These are phyloP conservation scores for Curvularia spicifera DNA, from an alignment of 2,329 filamentous ascomycete species.

Conservation along the genomic window DNA sequence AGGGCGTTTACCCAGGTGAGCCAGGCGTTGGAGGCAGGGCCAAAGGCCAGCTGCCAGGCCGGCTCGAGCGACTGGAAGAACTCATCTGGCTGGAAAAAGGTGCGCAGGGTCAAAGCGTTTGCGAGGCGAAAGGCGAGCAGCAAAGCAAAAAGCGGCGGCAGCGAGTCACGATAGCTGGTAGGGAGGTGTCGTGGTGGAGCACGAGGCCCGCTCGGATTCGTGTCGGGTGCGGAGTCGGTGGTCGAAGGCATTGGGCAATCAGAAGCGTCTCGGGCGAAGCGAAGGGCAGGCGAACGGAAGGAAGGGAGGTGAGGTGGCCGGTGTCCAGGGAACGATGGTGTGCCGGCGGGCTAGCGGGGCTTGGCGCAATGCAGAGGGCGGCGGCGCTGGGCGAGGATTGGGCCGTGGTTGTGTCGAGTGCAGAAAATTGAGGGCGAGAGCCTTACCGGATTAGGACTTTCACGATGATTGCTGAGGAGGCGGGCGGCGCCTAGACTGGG, in stretches of 20 bases:
- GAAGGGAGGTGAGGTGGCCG: constrained; percentile 23
- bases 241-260: constrained; percentile 41
- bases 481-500: constrained; percentile 35
- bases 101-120: constrained; percentile 79
- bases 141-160: constrained; percentile 35
- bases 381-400: constrained; percentile 31
- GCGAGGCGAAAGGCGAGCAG: constrained; percentile 74
- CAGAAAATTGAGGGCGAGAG: constrained; percentile 35
- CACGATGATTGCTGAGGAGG: constrained; percentile 38
- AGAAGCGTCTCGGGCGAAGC: constrained; percentile 15
- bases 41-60: constrained; percentile 89
- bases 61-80: constrained; percentile 96
- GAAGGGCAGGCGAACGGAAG: constrained; percentile 25
- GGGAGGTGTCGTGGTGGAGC: constrained; percentile 26
- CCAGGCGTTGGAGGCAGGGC: constrained; percentile 78
- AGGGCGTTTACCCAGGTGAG: constrained; percentile 79
- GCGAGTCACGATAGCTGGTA: constrained; percentile 44
- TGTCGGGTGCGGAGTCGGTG: constrained; percentile 41
- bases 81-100: constrained; percentile 98
- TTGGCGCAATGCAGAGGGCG: constrained; percentile 30
- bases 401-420: constrained; percentile 26
- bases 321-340: constrained; percentile 32
- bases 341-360: constrained; percentile 19
- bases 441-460: constrained; percentile 43
- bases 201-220: constrained; percentile 34